Percentiles rank a stretch among this genome's conserved stretches.
Evolutionary conservation across 2,329 filamentous ascomycete species (phyloP).

Genomic region (Fusarium zealandicum): DNA sequence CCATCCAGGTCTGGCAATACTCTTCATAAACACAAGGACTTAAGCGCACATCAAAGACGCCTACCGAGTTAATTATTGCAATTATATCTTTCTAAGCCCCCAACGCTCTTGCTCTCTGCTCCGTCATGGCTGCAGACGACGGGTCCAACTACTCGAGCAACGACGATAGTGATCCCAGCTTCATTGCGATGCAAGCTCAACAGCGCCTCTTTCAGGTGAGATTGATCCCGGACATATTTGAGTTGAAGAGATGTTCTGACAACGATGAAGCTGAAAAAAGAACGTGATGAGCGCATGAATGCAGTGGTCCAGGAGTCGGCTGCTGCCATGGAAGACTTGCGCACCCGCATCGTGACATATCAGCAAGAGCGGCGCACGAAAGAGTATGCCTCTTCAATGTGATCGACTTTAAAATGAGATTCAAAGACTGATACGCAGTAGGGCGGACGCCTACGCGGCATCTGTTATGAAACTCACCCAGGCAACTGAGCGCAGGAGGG

Average conservation of each 20-base stretch:
- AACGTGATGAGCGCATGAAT: constrained; percentile 41
- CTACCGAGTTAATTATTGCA: neutral
- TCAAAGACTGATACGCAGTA: constrained; percentile 10
- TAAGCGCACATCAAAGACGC: neutral
- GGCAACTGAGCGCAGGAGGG: constrained; percentile 34
- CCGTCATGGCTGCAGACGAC: constrained; percentile 23
- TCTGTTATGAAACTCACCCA: constrained; percentile 32
- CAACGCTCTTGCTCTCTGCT: too few relatives aligned
- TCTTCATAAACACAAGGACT: neutral
- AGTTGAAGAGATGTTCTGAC: neutral
- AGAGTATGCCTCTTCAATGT: constrained; percentile 23
- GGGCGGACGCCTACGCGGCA: constrained; percentile 23
- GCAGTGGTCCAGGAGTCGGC: constrained; percentile 35
- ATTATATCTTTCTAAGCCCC: neutral
- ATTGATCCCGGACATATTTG: neutral
- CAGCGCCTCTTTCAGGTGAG: constrained; percentile 40
- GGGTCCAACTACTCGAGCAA: constrained; percentile 24
- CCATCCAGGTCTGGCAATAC: neutral
- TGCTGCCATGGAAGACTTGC: constrained; percentile 38
- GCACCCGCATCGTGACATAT: constrained; percentile 28
- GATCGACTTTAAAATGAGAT: neutral
- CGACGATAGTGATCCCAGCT: constrained; percentile 35
- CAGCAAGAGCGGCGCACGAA: constrained; percentile 36
- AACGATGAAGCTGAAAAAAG: constrained; percentile 41
- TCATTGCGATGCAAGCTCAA: constrained; percentile 38